Conservation (phyloP, 257 asterid genomes). For the Jacaranda copaia region DNA sequence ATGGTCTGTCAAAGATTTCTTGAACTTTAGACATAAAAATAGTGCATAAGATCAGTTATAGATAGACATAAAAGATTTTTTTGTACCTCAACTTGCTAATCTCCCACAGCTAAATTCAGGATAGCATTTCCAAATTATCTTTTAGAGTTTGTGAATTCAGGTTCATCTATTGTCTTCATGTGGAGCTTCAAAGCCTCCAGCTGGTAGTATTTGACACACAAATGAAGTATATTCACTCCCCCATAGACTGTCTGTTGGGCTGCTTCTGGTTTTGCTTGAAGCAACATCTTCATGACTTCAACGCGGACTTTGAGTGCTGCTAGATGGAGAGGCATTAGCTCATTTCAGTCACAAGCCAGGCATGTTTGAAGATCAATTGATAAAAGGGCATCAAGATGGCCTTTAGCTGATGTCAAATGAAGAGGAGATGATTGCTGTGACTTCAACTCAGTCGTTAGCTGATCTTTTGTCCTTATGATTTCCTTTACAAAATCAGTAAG, state of each 20-base stretch:
- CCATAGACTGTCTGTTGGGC: slow-evolving; percentile 31
- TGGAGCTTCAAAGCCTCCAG: too few species aligned
- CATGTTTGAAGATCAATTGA: slow-evolving; percentile 32
- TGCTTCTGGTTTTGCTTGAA: slow-evolving; percentile 21
- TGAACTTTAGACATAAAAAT: neutral
- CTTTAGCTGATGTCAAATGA: slow-evolving; percentile 48
- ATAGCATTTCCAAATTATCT: too few species aligned
- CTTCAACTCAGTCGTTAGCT: too few species aligned
- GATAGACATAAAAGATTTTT: neutral
- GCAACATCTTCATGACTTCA: slow-evolving; percentile 36
- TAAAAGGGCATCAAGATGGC: slow-evolving; percentile 34
- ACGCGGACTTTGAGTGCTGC: slow-evolving; percentile 50
- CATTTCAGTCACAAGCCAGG: slow-evolving; percentile 37
- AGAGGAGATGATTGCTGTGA: slow-evolving; percentile 37
- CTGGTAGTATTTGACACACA: too few species aligned
- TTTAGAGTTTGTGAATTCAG: too few species aligned
- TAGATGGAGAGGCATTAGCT: slow-evolving; percentile 49
- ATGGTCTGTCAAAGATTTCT: neutral
- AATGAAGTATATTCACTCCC: slow-evolving; percentile 23
- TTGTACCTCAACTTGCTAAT: too few species aligned
- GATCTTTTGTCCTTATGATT: too few species aligned
- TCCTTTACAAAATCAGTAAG: slow-evolving; percentile 34
- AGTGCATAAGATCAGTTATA: neutral
- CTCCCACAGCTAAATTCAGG: too few species aligned
- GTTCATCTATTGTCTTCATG: too few species aligned